These are phyloP conservation scores for Dendrocalamus sinicus DNA, from an alignment of 176 grass and related monocot genomes.

Conservation along the genomic window DNA sequence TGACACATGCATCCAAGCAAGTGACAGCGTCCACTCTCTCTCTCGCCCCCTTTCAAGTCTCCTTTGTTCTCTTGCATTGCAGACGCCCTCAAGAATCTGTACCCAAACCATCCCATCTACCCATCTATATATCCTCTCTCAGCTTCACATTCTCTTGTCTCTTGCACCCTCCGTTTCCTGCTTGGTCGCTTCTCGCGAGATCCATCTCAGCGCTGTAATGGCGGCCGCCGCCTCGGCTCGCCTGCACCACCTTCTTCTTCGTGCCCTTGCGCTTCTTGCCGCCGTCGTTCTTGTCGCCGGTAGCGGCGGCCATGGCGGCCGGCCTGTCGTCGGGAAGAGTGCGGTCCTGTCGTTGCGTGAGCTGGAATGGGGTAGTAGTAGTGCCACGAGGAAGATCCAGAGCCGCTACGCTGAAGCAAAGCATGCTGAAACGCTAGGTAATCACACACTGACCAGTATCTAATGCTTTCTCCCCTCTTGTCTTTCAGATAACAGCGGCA, in stretches of 20 bases:
- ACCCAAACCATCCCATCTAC: background rate
- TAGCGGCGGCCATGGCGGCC: background rate
- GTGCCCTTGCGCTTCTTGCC: slow-evolving; percentile 29
- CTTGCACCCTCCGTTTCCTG: slow-evolving; percentile 15
- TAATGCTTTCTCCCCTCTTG: background rate
- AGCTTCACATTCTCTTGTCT: slow-evolving; percentile 40
- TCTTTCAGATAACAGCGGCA: background rate
- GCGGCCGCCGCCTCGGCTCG: background rate
- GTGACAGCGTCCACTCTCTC: background rate
- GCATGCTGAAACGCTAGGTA: slow-evolving; percentile 50
- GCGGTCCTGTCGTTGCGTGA: slow-evolving; percentile 47
- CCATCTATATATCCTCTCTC: background rate
- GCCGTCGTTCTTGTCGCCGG: background rate
- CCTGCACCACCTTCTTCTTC: background rate
- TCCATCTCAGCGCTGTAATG: slow-evolving; percentile 29
- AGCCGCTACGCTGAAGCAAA: background rate
- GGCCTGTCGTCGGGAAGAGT: slow-evolving; percentile 14
- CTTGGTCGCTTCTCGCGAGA: slow-evolving; percentile 17
- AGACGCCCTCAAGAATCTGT: slow-evolving; percentile 7
- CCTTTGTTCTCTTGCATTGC: slow-evolving; percentile 41
- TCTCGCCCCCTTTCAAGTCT: background rate
- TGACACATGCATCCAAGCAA: background rate
- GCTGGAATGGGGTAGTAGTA: slow-evolving; percentile 37
- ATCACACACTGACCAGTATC: background rate
- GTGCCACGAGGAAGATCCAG: background rate